phyloP scores from a whole-genome alignment of 345 rosid species.

The Jatropha curcas region DNA sequence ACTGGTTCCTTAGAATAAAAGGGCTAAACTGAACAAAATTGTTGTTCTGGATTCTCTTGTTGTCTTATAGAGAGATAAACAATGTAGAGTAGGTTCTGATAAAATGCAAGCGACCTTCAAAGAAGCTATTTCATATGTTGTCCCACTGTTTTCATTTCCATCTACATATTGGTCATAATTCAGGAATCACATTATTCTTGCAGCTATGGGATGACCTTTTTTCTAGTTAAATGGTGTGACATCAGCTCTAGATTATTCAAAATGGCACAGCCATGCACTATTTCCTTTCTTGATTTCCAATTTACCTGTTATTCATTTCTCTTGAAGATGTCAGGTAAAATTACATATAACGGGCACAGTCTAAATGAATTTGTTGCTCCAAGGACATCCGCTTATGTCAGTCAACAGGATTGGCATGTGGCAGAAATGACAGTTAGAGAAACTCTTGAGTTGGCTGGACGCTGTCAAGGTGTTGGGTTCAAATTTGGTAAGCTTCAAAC shows the following conservation, averaged over 20 bases:
- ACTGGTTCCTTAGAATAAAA: neutral
- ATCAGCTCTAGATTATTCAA: neutral
- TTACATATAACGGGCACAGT: slow-evolving; percentile 78
- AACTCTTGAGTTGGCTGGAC: slow-evolving; percentile 83
- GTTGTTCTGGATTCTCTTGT: neutral
- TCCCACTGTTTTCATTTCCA: neutral
- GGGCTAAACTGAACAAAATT: neutral
- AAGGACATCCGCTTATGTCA: slow-evolving; percentile 88
- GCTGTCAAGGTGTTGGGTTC: slow-evolving; percentile 95
- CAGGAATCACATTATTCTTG: neutral
- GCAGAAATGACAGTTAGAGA: slow-evolving; percentile 97
- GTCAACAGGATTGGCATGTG: slow-evolving; percentile 93
- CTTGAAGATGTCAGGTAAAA: slow-evolving; percentile 70
- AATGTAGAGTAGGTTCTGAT: neutral
- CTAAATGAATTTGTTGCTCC: slow-evolving; percentile 83
- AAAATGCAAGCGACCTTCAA: neutral
- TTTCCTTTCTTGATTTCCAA: neutral
- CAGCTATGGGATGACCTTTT: neutral
- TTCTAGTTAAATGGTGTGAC: neutral
- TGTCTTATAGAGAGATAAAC: neutral
- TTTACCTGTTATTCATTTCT: slow-evolving; percentile 3
- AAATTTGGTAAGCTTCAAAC: slow-evolving; percentile 66
- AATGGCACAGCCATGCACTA: neutral
- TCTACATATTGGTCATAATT: neutral
- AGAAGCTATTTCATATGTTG: neutral